Conservation (phyloP, 1,139 yeast genomes). For the Yamadazyma buinensis region DNA sequence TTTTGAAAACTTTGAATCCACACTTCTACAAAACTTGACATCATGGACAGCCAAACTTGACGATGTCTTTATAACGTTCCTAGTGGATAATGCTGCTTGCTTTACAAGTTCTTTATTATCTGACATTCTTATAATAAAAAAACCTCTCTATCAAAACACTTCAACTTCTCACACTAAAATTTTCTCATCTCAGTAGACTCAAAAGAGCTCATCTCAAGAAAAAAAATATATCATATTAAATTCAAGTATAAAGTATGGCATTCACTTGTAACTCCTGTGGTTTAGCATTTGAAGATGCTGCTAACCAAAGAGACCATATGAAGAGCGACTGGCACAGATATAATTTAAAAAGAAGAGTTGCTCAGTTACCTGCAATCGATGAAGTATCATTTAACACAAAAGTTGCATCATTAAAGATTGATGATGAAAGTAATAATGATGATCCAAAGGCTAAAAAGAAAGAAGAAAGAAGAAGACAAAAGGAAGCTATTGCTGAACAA, state of each 20-base stretch:
- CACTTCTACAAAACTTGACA: constrained; percentile 64
- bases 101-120: constrained; percentile 2
- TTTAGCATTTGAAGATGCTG: constrained; percentile 37
- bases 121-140: background rate
- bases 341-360: constrained; percentile 58
- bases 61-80: constrained; percentile 61
- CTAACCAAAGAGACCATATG: constrained; percentile 47
- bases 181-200: background rate
- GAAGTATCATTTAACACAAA: constrained; percentile 46
- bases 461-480: constrained; percentile 60
- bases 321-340: constrained; percentile 75
- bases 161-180: background rate
- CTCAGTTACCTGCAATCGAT: constrained; percentile 53
- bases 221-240: too few relatives aligned
- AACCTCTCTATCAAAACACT: background rate
- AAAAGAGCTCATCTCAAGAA: constrained; percentile 14
- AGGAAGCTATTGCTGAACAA: constrained; percentile 60
- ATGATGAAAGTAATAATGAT: constrained; percentile 14
- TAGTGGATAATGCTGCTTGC: constrained; percentile 3
- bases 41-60: constrained; percentile 77
- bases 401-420: constrained; percentile 32
- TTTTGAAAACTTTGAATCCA: constrained; percentile 51
- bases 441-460: constrained; percentile 48
- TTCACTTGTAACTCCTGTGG: constrained; percentile 47
- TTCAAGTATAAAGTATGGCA: constrained; percentile 19